Evolutionary conservation across 176 grass and related monocot genomes (phyloP).

Genomic region (Carex scoparia): DNA sequence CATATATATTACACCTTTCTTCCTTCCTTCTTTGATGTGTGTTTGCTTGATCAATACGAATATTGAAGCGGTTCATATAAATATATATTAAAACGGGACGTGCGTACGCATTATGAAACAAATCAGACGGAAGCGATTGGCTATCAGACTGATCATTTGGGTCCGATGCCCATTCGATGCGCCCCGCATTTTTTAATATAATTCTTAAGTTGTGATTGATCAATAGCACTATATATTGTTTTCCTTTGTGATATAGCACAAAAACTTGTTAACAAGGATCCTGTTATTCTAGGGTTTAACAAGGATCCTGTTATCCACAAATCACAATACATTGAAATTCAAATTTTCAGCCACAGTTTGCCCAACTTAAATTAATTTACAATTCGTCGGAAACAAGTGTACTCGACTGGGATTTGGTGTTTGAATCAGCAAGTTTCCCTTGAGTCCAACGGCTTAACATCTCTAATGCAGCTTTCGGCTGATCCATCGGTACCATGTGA

Average conservation of each 20-base stretch:
- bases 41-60: too few relatives aligned
- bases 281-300: neutral
- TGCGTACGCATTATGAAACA: too few relatives aligned
- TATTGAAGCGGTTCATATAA: too few relatives aligned
- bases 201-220: neutral
- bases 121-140: too few relatives aligned
- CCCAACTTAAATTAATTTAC: conserved; percentile 4
- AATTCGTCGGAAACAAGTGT: neutral
- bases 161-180: too few relatives aligned
- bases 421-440: conserved; percentile 39
- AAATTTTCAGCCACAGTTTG: neutral
- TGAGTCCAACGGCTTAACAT: conserved; percentile 80
- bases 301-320: neutral
- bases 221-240: neutral
- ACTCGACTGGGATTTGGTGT: neutral
- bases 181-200: neutral
- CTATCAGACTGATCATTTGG: too few relatives aligned
- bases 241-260: neutral
- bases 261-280: neutral
- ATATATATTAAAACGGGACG: too few relatives aligned
- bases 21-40: too few relatives aligned
- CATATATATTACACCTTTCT: too few relatives aligned
- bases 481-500: conserved; percentile 98
- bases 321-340: neutral
- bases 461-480: conserved; percentile 77